Base-by-base conservation (phyloP, 106 monocot species). In the Xerophyta viscosa region DNA sequence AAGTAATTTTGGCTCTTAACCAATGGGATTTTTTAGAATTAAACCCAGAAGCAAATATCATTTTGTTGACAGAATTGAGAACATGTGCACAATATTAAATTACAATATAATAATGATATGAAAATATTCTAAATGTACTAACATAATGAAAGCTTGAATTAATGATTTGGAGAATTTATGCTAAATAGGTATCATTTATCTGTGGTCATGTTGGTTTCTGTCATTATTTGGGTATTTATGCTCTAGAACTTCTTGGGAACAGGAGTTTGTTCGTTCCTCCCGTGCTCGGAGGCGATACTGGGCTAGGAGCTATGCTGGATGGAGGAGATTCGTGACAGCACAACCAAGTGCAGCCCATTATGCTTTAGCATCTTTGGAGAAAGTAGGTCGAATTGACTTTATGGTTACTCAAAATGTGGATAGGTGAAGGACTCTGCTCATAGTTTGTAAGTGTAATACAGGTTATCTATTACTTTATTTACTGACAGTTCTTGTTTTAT, bases 301-400 rank as follows among this genome's bases (percentile, higher is more conserved):
- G 98, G 86, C 98, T 43, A 79, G 98, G 63, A 98, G 98, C 77
- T 98, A 82, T 86, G 98, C 90, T 68, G 98, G 98, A 54, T 98
- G 98, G 98, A 86, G 76, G 70, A 89, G 85, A 60, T 98, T 98
- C 49, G 77, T 65, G 56, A 59, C 71, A 60, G 89, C 82, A 48
- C 67, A 98, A 41, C 98, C 98, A 24, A 86, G 72, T 79, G 57
- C 90, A 47, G 77, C 75, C 52, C 90, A 98, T 53, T 48, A 24
- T 52, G 66, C 79, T 27, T 68, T 98, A 29, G 68, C 82, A 52
- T 73, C 86, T 19, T 71, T 98, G 53, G 98, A 98, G 70, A 90
- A 71, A 64, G 60, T 61, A 56, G 98, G 98, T 51, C 73, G 86
- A 31, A 50, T 98, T 31, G 48, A 71, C 73, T 77, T 72, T 30